These are phyloP conservation scores for Zasmidium angulare DNA, from an alignment of 2,329 filamentous ascomycete species.

Conservation along the genomic window DNA sequence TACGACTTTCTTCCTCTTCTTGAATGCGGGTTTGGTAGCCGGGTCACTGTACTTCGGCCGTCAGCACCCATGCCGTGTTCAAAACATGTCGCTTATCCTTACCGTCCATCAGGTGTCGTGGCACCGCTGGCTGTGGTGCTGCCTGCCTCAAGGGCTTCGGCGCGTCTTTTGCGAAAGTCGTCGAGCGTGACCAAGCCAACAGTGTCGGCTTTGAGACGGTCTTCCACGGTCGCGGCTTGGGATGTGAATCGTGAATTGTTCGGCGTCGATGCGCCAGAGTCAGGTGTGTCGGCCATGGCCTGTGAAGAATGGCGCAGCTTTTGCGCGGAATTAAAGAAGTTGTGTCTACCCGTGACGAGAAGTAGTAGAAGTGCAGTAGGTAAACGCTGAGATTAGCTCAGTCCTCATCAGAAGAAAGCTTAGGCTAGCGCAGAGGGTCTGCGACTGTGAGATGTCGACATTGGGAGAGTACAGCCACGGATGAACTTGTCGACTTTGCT, in stretches of 20 bases:
- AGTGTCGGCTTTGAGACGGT: conserved; percentile 79
- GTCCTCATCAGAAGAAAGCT: too few relatives aligned
- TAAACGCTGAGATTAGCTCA: too few relatives aligned
- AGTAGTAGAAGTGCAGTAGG: too few relatives aligned
- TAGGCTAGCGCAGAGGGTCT: too few relatives aligned
- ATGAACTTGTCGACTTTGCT: too few relatives aligned
- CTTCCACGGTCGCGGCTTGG: conserved; percentile 73
- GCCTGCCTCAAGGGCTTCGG: conserved; percentile 81
- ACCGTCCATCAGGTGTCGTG: conserved; percentile 61
- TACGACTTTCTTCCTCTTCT: conserved; percentile 53
- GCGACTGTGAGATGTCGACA: too few relatives aligned
- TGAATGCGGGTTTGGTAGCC: conserved; percentile 48
- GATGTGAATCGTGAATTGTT: conserved; percentile 64
- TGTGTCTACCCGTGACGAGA: too few relatives aligned
- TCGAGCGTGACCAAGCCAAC: conserved; percentile 89
- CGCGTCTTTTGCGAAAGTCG: conserved; percentile 93
- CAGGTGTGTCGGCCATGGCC: conserved; percentile 19
- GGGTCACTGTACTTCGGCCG: conserved; percentile 57
- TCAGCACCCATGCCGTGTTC: conserved; percentile 45
- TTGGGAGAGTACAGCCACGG: too few relatives aligned
- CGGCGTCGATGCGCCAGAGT: conserved; percentile 25
- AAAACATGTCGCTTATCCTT: conserved; percentile 35
- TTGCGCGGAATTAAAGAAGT: too few relatives aligned
- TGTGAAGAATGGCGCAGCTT: too few relatives aligned
- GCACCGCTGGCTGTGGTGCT: conserved; percentile 56